Percentiles rank a stretch among this genome's conserved stretches.
Evolutionary conservation across 345 rosid genomes (phyloP).

Genomic region (Acer saccharum): DNA sequence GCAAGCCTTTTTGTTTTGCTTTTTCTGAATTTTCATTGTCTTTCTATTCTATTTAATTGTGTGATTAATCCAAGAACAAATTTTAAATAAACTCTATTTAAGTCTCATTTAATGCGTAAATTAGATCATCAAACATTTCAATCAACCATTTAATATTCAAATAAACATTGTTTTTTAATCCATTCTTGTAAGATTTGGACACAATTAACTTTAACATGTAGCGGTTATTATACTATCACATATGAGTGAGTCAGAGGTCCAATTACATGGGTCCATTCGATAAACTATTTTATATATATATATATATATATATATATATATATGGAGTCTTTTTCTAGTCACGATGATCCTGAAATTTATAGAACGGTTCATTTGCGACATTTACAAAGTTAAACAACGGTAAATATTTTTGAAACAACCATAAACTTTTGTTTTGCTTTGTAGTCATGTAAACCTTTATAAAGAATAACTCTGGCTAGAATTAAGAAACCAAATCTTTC

Average conservation of each 20-base stretch:
- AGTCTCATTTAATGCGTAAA: neutral
- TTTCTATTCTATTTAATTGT: neutral
- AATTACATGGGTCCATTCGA: too few relatives aligned
- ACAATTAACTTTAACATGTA: neutral
- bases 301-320: too few relatives aligned
- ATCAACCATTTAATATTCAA: neutral
- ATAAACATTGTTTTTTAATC: neutral
- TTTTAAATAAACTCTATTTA: neutral
- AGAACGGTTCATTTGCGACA: too few relatives aligned
- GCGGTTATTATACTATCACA: neutral
- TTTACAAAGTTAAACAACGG: too few relatives aligned
- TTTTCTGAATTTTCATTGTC: neutral
- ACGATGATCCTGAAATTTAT: too few relatives aligned
- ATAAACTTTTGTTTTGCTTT: too few relatives aligned
- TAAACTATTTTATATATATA: too few relatives aligned
- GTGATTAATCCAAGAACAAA: neutral
- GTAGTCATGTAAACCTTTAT: too few relatives aligned
- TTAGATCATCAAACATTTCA: neutral
- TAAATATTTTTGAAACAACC: too few relatives aligned
- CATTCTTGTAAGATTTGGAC: neutral
- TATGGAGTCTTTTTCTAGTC: too few relatives aligned
- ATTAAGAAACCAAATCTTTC: too few relatives aligned
- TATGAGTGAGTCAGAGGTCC: neutral
- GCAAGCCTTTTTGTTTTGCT: neutral
- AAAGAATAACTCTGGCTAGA: too few relatives aligned